Conservation (phyloP, 1,284 basidiomycete species). For the Leucoagaricus sp. region DNA sequence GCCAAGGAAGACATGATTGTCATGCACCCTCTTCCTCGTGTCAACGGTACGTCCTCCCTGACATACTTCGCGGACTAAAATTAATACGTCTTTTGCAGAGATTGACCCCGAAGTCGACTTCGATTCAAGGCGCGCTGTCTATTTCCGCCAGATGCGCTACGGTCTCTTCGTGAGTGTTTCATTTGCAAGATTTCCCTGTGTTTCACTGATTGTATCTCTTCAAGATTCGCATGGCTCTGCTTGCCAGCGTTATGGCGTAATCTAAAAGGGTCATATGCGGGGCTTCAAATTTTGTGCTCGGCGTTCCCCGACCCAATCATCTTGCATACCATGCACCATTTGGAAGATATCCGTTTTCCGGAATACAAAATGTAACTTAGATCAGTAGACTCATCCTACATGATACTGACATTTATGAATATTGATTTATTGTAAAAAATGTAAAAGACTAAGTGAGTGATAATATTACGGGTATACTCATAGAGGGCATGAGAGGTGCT, state of each 20-base stretch:
- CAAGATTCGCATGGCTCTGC: slow-evolving; percentile 47
- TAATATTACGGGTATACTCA: too few relatives aligned
- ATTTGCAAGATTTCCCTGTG: not conserved
- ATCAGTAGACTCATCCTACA: not conserved
- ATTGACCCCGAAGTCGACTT: slow-evolving; percentile 99
- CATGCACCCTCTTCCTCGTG: slow-evolving; percentile 95
- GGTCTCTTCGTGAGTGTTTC: slow-evolving; percentile 88
- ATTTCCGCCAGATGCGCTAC: slow-evolving; percentile 99
- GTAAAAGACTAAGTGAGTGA: too few relatives aligned
- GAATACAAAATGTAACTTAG: not conserved
- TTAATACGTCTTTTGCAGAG: slow-evolving; percentile 50
- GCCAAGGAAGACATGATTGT: slow-evolving; percentile 98
- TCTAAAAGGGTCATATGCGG: not conserved
- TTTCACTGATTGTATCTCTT: not conserved
- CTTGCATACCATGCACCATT: not conserved
- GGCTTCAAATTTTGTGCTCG: not conserved
- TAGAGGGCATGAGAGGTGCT: too few relatives aligned
- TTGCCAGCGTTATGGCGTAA: slow-evolving; percentile 44
- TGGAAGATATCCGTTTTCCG: not conserved
- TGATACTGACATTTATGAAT: not conserved
- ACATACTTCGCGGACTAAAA: not conserved
- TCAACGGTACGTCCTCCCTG: slow-evolving; percentile 67
- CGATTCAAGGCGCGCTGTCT: slow-evolving; percentile 91
- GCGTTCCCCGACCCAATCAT: not conserved
- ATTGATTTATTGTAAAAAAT: too few relatives aligned